A percentile compares a stretch with the other conserved stretches of the same genome.
phyloP scores from a whole-genome alignment of 768 basidiomycete genomes.

The Mycena metata region DNA sequence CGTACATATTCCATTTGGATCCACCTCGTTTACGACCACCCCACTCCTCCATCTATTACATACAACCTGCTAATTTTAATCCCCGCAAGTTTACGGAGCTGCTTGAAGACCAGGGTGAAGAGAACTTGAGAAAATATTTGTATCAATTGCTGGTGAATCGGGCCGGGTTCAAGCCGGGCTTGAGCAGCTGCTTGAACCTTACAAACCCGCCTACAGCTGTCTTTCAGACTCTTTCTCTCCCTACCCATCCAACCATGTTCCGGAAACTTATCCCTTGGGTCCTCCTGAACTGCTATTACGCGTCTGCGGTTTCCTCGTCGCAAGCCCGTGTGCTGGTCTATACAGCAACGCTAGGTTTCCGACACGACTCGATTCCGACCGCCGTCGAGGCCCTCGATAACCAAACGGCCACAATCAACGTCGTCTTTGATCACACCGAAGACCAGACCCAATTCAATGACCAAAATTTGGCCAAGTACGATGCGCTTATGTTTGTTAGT shows the following conservation, averaged over 20 bases:
- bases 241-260: no score
- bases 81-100: not conserved
- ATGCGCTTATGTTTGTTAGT: slow-evolving; percentile 76
- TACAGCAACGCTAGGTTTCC: slow-evolving; percentile 70
- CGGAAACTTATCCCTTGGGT: not conserved
- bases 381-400: slow-evolving; percentile 70
- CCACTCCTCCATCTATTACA: slow-evolving; percentile 16
- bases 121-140: no score
- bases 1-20: not conserved
- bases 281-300: slow-evolving; percentile 16
- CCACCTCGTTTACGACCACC: slow-evolving; percentile 6
- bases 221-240: no score
- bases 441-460: slow-evolving; percentile 70
- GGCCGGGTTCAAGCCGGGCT: no score
- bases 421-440: slow-evolving; percentile 76
- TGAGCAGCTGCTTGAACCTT: no score
- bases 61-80: slow-evolving; percentile 22
- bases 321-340: slow-evolving; percentile 68
- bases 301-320: not conserved
- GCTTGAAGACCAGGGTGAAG: no score
- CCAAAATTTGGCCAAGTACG: slow-evolving; percentile 65
- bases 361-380: slow-evolving; percentile 83
- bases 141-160: no score
- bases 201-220: no score
- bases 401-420: slow-evolving; percentile 59